phyloP scores from a whole-genome alignment of 495 filamentous ascomycete genomes.

The Neurospora tetrasperma region DNA sequence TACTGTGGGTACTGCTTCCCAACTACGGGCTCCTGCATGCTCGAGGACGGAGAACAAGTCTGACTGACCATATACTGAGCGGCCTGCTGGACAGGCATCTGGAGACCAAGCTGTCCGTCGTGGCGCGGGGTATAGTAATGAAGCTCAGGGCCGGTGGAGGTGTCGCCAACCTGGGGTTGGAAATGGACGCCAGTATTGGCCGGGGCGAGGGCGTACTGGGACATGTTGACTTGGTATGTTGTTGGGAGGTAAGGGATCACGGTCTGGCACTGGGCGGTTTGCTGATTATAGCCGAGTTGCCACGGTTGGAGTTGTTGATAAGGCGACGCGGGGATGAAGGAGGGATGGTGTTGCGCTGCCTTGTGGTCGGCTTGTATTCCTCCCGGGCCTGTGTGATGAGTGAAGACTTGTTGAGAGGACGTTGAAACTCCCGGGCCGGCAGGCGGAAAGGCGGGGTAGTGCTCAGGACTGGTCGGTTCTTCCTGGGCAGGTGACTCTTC shows the following conservation, averaged over 20 bases:
- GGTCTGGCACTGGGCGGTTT: constrained; percentile 3
- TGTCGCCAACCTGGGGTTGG: constrained; percentile 38
- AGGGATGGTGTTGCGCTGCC: neutral
- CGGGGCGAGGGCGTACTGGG: constrained; percentile 1
- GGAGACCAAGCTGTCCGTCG: constrained; percentile 15
- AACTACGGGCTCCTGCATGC: neutral
- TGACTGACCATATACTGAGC: neutral
- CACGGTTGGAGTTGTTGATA: neutral
- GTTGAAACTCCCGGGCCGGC: neutral
- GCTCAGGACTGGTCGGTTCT: neutral
- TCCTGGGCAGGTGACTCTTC: neutral
- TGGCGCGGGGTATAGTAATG: constrained; percentile 37
- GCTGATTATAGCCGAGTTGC: neutral
- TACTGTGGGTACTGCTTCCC: neutral
- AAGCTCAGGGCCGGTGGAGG: constrained; percentile 31
- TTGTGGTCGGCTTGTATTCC: neutral
- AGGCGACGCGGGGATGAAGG: neutral
- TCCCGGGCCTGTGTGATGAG: neutral
- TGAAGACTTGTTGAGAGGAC: neutral
- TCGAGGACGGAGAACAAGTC: neutral
- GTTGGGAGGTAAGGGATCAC: neutral
- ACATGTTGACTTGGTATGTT: neutral
- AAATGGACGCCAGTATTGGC: constrained; percentile 25
- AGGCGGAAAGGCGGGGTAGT: neutral
- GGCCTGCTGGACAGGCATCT: constrained; percentile 4